Conservation (phyloP, 305 asterid genomes). For the Withania somnifera region DNA sequence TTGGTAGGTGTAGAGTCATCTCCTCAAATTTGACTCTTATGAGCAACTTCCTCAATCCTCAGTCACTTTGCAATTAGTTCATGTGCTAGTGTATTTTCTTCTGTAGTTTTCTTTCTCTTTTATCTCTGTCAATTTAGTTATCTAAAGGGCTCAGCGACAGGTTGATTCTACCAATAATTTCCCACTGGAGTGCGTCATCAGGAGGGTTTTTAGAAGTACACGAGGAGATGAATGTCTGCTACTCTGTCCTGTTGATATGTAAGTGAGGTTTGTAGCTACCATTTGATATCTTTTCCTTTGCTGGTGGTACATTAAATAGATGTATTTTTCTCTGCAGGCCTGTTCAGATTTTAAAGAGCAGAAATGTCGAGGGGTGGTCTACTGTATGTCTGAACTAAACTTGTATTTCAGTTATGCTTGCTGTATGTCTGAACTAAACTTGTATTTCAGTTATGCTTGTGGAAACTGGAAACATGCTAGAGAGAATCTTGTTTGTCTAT, state of each 20-base stretch:
- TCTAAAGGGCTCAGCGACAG: constrained; percentile 32
- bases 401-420: constrained; percentile 8
- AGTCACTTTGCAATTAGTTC: neutral
- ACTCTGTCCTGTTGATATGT: constrained; percentile 95
- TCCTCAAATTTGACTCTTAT: neutral
- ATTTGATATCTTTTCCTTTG: constrained; percentile 1
- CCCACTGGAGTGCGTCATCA: constrained; percentile 78
- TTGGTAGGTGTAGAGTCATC: neutral
- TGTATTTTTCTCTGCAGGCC: constrained; percentile 48
- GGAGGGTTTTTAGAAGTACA: constrained; percentile 71
- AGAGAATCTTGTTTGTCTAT: neutral
- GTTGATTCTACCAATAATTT: constrained; percentile 74
- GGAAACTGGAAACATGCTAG: neutral
- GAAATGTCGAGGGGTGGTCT: constrained; percentile 93
- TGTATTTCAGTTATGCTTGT: neutral
- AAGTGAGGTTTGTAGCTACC: constrained; percentile 25
- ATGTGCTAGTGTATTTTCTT: neutral
- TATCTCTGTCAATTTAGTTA: neutral
- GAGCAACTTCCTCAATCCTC: neutral
- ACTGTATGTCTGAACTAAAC: constrained; percentile 53
- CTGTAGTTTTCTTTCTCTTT: neutral
- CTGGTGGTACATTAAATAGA: neutral
- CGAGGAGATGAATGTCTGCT: constrained; percentile 79
- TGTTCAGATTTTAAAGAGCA: constrained; percentile 85
- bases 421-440: constrained; percentile 45